Evolutionary conservation across 805 yeast species (phyloP).

Genomic region (Candida dendrica): DNA sequence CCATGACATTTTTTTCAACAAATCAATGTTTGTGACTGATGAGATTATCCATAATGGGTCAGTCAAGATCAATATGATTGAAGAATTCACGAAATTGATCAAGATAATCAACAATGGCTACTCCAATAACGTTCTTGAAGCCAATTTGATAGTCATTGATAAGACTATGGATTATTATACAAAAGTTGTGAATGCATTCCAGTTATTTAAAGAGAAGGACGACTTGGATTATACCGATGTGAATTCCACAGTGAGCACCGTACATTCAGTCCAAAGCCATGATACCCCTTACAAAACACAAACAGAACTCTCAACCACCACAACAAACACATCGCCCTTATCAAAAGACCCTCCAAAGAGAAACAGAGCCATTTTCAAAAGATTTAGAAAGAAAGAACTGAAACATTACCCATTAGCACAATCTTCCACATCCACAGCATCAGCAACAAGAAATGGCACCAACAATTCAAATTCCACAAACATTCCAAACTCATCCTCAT

Average conservation of each 20-base stretch:
- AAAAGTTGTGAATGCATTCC: slow-evolving; percentile 20
- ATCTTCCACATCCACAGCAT: no score
- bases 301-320: no score
- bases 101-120: slow-evolving; percentile 3
- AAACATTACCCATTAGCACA: background rate
- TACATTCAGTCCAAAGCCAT: background rate
- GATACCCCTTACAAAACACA: background rate
- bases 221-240: background rate
- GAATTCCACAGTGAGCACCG: background rate
- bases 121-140: slow-evolving; percentile 1
- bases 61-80: slow-evolving; percentile 18
- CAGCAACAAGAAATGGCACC: no score
- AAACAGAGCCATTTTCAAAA: no score
- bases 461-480: background rate
- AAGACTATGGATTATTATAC: slow-evolving; percentile 15
- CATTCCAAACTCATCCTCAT: background rate
- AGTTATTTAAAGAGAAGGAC: slow-evolving; percentile 6
- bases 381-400: no score
- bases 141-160: slow-evolving; percentile 4
- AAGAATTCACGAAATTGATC: slow-evolving; percentile 13
- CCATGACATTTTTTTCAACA: slow-evolving; percentile 10
- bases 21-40: slow-evolving; percentile 6
- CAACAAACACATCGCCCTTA: no score
- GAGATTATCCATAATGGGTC: slow-evolving; percentile 13
- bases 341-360: no score